These are phyloP conservation scores for Neurospora africana DNA, from an alignment of 495 filamentous ascomycete genomes.

Conservation along the genomic window DNA sequence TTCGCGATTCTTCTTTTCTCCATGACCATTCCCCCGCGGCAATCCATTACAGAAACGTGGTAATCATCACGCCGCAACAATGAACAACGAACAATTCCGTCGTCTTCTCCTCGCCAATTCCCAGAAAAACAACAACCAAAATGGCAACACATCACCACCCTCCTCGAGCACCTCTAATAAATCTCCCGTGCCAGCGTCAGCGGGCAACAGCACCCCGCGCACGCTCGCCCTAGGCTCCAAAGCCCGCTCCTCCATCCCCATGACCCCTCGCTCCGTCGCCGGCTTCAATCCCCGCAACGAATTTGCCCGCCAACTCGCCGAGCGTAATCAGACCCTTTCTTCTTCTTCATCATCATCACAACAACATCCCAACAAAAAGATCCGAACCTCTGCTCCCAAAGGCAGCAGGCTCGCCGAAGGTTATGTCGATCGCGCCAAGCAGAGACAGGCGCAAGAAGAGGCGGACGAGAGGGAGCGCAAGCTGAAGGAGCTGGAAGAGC, in stretches of 20 bases:
- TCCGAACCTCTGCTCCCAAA: conserved; percentile 69
- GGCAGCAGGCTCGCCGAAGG: conserved; percentile 69
- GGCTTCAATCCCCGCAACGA: conserved; percentile 40
- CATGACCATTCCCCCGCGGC: not conserved
- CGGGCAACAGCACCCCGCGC: conserved; percentile 17
- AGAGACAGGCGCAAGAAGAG: conserved; percentile 39
- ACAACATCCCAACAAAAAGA: conserved; percentile 53
- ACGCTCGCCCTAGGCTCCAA: conserved; percentile 47
- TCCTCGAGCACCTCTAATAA: conserved; percentile 15
- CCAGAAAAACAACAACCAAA: conserved; percentile 25
- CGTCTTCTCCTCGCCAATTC: conserved; percentile 55
- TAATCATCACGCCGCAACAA: conserved; percentile 21
- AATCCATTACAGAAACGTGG: not conserved
- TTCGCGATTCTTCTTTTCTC: not conserved
- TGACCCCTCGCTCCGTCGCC: conserved; percentile 71
- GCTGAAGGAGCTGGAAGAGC: conserved; percentile 70
- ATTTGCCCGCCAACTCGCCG: conserved; percentile 78
- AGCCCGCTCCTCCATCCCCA: conserved; percentile 67
- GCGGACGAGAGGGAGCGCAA: conserved; percentile 53
- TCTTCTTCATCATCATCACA: conserved; percentile 1
- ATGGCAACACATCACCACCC: conserved; percentile 27
- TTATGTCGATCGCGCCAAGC: conserved; percentile 73
- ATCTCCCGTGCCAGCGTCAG: not conserved
- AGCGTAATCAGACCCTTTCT: conserved; percentile 46
- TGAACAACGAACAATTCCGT: conserved; percentile 97